Percentiles rank a stretch among this genome's conserved stretches.
phyloP scores from a whole-genome alignment of 768 basidiomycete species.

The Coprinopsis cinerea region DNA sequence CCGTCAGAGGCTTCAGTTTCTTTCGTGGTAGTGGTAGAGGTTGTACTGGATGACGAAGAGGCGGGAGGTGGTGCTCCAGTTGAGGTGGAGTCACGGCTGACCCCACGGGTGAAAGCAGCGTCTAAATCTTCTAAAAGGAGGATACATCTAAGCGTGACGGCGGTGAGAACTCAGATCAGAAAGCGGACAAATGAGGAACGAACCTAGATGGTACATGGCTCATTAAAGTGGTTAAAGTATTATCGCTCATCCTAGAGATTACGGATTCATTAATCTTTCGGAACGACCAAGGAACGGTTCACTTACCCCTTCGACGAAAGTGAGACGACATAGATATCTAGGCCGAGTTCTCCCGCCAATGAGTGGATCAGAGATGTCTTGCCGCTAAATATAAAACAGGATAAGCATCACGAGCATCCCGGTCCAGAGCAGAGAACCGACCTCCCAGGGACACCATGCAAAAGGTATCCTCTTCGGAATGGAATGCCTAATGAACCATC shows the following conservation, averaged over 20 bases:
- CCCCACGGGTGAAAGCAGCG: constrained; percentile 84
- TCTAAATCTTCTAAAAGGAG: constrained; percentile 92
- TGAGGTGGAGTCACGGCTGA: constrained; percentile 74
- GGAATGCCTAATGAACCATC: constrained; percentile 57
- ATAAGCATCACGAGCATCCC: constrained; percentile 3
- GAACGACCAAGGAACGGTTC: constrained; percentile 5
- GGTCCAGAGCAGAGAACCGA: constrained; percentile 22
- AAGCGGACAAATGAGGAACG: constrained; percentile 9
- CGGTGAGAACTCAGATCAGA: constrained; percentile 10
- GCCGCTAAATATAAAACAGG: constrained; percentile 48
- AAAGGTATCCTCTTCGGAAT: constrained; percentile 79
- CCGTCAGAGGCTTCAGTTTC: constrained; percentile 56
- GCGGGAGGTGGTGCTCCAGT: constrained; percentile 63
- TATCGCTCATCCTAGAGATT: constrained; percentile 75
- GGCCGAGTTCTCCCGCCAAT: constrained; percentile 73
- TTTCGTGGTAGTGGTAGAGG: constrained; percentile 35
- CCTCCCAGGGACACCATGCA: constrained; percentile 87
- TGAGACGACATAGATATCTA: constrained; percentile 90
- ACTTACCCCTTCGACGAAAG: constrained; percentile 80
- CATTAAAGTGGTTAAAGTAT: constrained; percentile 82
- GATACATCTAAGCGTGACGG: constrained; percentile 80
- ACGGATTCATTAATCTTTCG: not conserved
- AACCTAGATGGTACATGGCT: constrained; percentile 82
- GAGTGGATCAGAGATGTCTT: constrained; percentile 87
- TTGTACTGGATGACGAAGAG: not conserved